Percentiles rank a stretch among this genome's conserved stretches.
Evolutionary conservation across 1,284 basidiomycete genomes (phyloP).

Genomic region (Ganoderma multipileum): DNA sequence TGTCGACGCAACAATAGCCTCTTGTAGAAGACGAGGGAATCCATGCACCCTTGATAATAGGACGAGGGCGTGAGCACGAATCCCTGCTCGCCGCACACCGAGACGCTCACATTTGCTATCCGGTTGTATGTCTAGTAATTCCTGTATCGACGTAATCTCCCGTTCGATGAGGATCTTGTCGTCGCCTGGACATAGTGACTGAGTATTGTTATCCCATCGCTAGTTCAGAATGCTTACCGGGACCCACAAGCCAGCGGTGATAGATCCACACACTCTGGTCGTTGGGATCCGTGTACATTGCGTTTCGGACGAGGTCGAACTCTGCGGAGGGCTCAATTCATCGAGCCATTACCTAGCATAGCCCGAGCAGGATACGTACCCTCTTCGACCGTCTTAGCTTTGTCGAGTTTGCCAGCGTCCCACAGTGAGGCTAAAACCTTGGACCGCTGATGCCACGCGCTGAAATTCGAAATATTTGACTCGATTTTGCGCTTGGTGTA

Average conservation of each 20-base stretch:
- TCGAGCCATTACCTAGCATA: conserved; percentile 72
- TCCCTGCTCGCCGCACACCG: background rate
- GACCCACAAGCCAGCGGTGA: conserved; percentile 93
- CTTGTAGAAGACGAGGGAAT: conserved; percentile 88
- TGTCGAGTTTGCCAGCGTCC: conserved; percentile 60
- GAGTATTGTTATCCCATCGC: background rate
- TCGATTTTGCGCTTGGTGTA: conserved; percentile 94
- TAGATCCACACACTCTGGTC: conserved; percentile 99
- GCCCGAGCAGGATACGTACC: conserved; percentile 86
- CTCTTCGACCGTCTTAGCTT: conserved; percentile 62
- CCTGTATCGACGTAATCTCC: conserved; percentile 86
- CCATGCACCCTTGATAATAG: conserved; percentile 81
- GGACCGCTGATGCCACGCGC: conserved; percentile 97
- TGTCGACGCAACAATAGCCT: conserved; percentile 59
- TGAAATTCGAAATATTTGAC: conserved; percentile 96
- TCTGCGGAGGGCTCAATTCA: background rate
- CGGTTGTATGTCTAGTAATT: conserved; percentile 67
- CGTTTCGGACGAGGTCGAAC: conserved; percentile 40
- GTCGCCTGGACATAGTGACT: conserved; percentile 46
- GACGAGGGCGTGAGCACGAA: background rate
- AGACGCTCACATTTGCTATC: conserved; percentile 84
- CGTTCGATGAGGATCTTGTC: conserved; percentile 64
- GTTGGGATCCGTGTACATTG: conserved; percentile 95
- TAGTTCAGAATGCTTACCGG: conserved; percentile 53
- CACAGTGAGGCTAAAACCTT: conserved; percentile 81